These are phyloP conservation scores for Solanum tarapatanum DNA, from an alignment of 257 asterid genomes.

Conservation along the genomic window DNA sequence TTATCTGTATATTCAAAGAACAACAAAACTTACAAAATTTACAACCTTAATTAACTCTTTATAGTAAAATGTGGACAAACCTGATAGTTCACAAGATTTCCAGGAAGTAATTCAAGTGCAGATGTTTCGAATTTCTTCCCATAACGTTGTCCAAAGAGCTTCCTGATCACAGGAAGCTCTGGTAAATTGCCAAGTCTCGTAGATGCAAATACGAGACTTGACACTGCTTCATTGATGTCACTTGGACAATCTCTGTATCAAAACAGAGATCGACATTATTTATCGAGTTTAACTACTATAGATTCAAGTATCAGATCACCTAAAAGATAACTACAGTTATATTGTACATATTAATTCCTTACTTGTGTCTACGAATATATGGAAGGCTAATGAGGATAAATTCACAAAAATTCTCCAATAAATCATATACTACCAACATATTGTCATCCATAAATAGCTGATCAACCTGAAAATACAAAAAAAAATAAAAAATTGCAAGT, in stretches of 20 bases:
- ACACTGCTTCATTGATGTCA: slow-evolving; percentile 69
- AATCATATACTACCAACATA: slow-evolving; percentile 41
- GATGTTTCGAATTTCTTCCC: slow-evolving; percentile 35
- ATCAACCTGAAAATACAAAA: slow-evolving; percentile 42
- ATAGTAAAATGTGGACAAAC: slow-evolving; percentile 14
- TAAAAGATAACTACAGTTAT: background rate
- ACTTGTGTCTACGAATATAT: slow-evolving; percentile 62
- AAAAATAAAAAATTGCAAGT: background rate
- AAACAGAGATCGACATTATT: background rate
- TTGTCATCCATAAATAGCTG: slow-evolving; percentile 49
- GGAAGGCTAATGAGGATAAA: slow-evolving; percentile 35
- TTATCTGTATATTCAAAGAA: slow-evolving; percentile 27
- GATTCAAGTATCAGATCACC: background rate
- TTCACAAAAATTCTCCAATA: slow-evolving; percentile 52
- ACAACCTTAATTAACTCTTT: background rate
- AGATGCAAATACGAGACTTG: slow-evolving; percentile 68
- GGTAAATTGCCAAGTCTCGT: slow-evolving; percentile 74
- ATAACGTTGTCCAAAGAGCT: slow-evolving; percentile 60
- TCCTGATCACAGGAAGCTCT: slow-evolving; percentile 46
- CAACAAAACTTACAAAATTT: background rate
- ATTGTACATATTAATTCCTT: background rate
- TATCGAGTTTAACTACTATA: background rate
- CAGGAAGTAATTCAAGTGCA: slow-evolving; percentile 52
- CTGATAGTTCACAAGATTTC: slow-evolving; percentile 59
- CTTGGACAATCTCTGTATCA: slow-evolving; percentile 63